Percentiles rank a stretch among this genome's conserved stretches.
phyloP scores from a whole-genome alignment of 129 eudicot species.

The Sambucus nigra region DNA sequence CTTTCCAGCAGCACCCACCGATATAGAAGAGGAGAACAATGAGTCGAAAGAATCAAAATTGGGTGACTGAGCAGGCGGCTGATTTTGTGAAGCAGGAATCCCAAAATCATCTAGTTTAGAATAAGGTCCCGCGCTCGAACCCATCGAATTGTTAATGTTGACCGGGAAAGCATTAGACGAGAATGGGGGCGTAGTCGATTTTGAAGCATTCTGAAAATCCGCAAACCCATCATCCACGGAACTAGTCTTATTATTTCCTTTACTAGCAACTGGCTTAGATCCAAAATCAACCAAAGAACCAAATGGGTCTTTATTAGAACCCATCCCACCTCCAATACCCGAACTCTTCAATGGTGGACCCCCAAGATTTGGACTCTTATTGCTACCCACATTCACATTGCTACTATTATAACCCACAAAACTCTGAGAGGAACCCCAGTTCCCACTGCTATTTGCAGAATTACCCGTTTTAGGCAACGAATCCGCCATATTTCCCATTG shows the following conservation, averaged over 20 bases:
- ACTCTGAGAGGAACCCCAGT: conserved; percentile 39
- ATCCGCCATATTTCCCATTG: conserved; percentile 71
- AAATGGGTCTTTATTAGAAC: conserved; percentile 70
- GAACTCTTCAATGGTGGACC: conserved; percentile 38
- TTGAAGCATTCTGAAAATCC: conserved; percentile 49
- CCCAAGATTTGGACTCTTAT: conserved; percentile 36
- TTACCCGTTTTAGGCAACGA: conserved; percentile 47
- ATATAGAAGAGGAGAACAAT: conserved; percentile 40
- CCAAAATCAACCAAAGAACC: conserved; percentile 72
- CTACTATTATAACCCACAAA: conserved; percentile 33
- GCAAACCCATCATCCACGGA: conserved; percentile 46
- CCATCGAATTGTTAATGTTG: conserved; percentile 13
- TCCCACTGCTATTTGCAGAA: conserved; percentile 23
- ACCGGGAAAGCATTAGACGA: conserved; percentile 20
- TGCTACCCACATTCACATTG: conserved; percentile 31
- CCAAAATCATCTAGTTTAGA: conserved; percentile 49
- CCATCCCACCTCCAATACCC: conserved; percentile 51
- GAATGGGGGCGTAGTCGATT: conserved; percentile 25
- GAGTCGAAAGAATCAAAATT: conserved; percentile 52
- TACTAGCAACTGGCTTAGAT: conserved; percentile 42
- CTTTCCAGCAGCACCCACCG: conserved; percentile 26
- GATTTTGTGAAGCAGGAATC: conserved; percentile 27
- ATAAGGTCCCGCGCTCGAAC: conserved; percentile 20
- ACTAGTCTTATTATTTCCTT: conserved; percentile 16
- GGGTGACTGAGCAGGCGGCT: conserved; percentile 42